phyloP scores from a whole-genome alignment of 1,284 basidiomycete species.

The Leccinum fuscescens region DNA sequence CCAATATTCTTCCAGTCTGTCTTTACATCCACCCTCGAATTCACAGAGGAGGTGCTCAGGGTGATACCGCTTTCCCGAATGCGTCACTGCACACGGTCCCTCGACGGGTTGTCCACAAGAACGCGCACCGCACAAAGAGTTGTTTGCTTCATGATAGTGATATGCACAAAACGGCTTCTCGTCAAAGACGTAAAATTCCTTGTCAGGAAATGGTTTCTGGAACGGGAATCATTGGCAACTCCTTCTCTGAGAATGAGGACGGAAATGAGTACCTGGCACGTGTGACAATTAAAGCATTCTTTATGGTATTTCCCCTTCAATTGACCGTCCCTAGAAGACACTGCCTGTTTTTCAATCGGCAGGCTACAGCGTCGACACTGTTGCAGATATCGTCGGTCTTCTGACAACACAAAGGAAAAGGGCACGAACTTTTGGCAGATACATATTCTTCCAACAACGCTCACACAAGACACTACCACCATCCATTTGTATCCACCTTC shows the following conservation, averaged over 20 bases:
- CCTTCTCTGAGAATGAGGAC: conserved; percentile 1
- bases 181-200: conserved; percentile 84
- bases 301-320: conserved; percentile 91
- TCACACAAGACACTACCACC: conserved; percentile 79
- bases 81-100: conserved; percentile 82
- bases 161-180: conserved; percentile 86
- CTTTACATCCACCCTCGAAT: conserved; percentile 55
- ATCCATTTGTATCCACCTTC: conserved; percentile 78
- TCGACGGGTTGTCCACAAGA: conserved; percentile 87
- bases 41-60: conserved; percentile 81
- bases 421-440: conserved; percentile 74
- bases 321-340: conserved; percentile 88
- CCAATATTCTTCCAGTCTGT: conserved; percentile 77
- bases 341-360: conserved; percentile 85
- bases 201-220: conserved; percentile 84
- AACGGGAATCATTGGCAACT: conserved; percentile 6
- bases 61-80: conserved; percentile 77
- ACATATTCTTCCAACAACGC: conserved; percentile 90
- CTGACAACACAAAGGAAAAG: neutral
- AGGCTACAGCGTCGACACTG: conserved; percentile 82
- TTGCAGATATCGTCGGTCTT: conserved; percentile 4
- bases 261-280: conserved; percentile 60
- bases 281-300: conserved; percentile 83
- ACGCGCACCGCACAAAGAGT: conserved; percentile 76
- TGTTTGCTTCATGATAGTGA: conserved; percentile 88